A percentile compares a stretch with the other conserved stretches of the same genome.
phyloP scores from a whole-genome alignment of 2,329 filamentous ascomycete genomes.

The Alternaria metachromatica region DNA sequence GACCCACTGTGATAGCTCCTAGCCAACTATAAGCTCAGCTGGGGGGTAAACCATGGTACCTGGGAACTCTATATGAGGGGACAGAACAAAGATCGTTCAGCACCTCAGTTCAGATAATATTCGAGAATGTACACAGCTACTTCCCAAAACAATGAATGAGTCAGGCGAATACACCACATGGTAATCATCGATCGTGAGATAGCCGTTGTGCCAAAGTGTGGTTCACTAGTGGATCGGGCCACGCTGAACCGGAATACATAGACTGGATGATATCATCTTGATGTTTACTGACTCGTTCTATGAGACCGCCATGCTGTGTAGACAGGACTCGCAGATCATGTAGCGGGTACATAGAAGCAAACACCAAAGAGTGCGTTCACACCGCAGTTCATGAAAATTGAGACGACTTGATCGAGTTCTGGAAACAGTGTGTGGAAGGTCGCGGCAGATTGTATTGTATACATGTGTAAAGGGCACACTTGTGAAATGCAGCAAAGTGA shows the following conservation, averaged over 20 bases:
- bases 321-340: background rate
- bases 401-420: background rate
- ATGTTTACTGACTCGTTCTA: background rate
- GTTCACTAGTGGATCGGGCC: constrained; percentile 5
- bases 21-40: background rate
- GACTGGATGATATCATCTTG: background rate
- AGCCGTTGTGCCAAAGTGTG: background rate
- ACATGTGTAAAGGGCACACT: background rate
- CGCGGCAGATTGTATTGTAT: background rate
- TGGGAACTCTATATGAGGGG: background rate
- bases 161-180: background rate
- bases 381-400: background rate
- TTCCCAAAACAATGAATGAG: background rate
- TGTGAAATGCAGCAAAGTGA: background rate
- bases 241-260: background rate
- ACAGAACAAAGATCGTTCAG: background rate
- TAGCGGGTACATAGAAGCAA: background rate
- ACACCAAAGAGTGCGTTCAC: background rate
- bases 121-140: background rate
- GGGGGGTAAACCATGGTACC: background rate
- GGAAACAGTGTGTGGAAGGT: background rate
- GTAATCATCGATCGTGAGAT: background rate
- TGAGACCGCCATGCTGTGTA: background rate
- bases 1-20: background rate
- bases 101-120: background rate